Base-by-base conservation (phyloP, 1,284 basidiomycete species). In the Papiliotrema fonsecae region DNA sequence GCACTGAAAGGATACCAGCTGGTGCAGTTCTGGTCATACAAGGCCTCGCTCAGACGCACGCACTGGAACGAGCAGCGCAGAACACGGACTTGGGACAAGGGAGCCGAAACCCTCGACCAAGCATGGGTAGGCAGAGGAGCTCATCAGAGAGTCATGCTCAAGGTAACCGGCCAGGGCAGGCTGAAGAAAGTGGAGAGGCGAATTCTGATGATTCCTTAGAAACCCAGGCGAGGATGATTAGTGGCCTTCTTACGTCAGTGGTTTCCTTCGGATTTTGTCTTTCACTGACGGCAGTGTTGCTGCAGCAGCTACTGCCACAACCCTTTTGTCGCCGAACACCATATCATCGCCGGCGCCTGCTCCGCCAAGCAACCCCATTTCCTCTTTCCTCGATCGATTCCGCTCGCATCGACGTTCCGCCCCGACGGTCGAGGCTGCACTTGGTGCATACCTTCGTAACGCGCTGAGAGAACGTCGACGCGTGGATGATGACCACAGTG, bases 11-110 rank as follows among this genome's bases (percentile, higher is more conserved):
- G 31, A 51, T 63, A 16, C 61, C 64, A 0, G 47, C 62, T n/a
- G 70, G 71, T 1, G 69, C 71, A 0, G 69, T 73, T 13, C 56
- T 73, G 35, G 63, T 73, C 27, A 69, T 73, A 21, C 71, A 73
- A 45, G 71, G 71, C 16, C 47, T 73, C 16, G 71, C 69, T 4
- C 71, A 73, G 51, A 73, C 71, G 3, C 60, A 64, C 22, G 53
- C 58, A 49, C 16, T 45, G 53, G 45, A 44, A n/a, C 26, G 30
- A 13, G 21, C 36, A 4, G 31, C 41, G n/a, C 18, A 18, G 41
- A 4, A 19, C 19, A 24, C 7, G 14, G 22, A 25, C 7, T 7
- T 6, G 13, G 18, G 22, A 32, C 25, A 22, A 36, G 18, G 31
- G 11, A 22, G 7, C 3, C 19, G 10, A 39, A 22, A 7, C 21